A percentile compares a stretch with the other conserved stretches of the same genome.
phyloP scores from a whole-genome alignment of 1,139 yeast genomes.

The Hyphopichia wangnamkhiaoensis region DNA sequence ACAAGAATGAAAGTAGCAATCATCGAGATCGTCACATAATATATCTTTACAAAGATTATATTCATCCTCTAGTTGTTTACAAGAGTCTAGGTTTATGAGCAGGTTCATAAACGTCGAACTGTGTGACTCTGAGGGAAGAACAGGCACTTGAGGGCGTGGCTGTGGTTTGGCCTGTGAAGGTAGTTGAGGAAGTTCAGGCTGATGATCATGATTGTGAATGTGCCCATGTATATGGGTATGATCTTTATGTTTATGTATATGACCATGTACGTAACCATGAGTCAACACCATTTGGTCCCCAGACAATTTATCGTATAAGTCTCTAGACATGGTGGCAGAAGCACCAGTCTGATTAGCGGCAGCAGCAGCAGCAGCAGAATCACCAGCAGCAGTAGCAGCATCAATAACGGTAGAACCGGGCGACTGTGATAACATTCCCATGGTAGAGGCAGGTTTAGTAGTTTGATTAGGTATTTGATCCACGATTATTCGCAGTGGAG shows the following conservation, averaged over 20 bases:
- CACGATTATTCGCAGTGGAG: too few species aligned
- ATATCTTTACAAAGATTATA: conserved; percentile 41
- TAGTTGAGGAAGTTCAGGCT: conserved; percentile 6
- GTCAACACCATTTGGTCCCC: conserved; percentile 18
- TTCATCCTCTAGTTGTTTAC: conserved; percentile 31
- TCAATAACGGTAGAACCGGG: background rate
- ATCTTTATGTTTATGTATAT: conserved; percentile 63
- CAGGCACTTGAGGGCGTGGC: background rate
- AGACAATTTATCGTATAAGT: conserved; percentile 8
- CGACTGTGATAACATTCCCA: too few species aligned
- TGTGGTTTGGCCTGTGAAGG: background rate
- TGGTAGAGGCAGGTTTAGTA: too few species aligned
- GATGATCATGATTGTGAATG: conserved; percentile 52
- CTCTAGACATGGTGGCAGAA: conserved; percentile 4
- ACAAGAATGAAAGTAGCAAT: conserved; percentile 43
- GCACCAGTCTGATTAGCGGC: background rate
- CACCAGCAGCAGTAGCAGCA: background rate
- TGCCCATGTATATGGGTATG: conserved; percentile 72
- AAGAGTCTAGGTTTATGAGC: conserved; percentile 11
- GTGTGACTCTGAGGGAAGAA: background rate
- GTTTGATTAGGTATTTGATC: too few species aligned
- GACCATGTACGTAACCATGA: conserved; percentile 68
- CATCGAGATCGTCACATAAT: conserved; percentile 47
- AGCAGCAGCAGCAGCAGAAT: background rate
- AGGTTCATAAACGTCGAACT: conserved; percentile 3